These are phyloP conservation scores for Cenchrus purpureus DNA, from an alignment of 176 grass and related monocot genomes.

Conservation along the genomic window DNA sequence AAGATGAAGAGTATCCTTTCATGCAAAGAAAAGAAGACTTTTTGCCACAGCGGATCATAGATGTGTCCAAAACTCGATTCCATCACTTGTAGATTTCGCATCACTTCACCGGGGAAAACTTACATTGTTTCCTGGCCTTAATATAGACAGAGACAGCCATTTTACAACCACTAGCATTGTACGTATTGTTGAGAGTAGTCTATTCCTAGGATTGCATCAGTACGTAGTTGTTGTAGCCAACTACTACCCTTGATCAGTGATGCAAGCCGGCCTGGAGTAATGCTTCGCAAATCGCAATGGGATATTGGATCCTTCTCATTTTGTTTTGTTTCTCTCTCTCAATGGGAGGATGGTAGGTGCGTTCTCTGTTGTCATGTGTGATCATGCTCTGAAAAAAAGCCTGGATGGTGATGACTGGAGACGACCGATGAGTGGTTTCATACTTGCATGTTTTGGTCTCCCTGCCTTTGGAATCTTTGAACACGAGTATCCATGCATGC, in stretches of 20 bases:
- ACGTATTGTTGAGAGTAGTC: neutral
- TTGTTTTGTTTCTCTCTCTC: neutral
- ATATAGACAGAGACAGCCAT: neutral
- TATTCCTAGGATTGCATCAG: constrained; percentile 1
- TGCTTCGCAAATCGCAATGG: neutral
- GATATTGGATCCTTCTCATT: neutral
- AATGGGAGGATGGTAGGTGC: neutral
- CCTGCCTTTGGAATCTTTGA: constrained; percentile 37
- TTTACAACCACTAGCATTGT: constrained; percentile 30
- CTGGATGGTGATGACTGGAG: constrained; percentile 20
- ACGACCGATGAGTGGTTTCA: constrained; percentile 21
- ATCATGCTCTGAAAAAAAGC: neutral
- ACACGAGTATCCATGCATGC: constrained; percentile 10
- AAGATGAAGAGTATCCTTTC: neutral
- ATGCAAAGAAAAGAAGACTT: neutral
- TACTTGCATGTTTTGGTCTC: constrained; percentile 16
- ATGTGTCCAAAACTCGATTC: neutral
- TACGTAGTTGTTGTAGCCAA: neutral
- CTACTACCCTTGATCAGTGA: neutral
- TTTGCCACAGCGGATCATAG: neutral
- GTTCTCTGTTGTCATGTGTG: neutral
- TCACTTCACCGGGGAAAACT: neutral
- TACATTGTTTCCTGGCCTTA: neutral
- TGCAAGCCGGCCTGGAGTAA: neutral
- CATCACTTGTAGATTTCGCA: neutral